Evolutionary conservation across 73 alveolate species (phyloP).

Genomic region (Uronychia setigera): DNA sequence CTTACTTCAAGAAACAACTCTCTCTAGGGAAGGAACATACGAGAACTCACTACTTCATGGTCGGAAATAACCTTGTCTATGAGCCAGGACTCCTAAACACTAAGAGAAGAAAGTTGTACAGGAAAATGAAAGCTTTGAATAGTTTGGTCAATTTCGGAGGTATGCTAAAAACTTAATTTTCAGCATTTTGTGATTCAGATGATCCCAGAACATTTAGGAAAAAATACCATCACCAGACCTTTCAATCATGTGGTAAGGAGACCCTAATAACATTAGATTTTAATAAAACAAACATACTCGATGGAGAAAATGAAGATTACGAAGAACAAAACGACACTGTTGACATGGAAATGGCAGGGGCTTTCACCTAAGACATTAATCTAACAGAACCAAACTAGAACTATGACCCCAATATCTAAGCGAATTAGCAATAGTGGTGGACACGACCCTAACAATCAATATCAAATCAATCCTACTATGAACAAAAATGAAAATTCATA

Average conservation of each 20-base stretch:
- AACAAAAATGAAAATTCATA: no score
- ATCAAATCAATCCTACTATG: neutral
- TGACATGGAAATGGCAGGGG: neutral
- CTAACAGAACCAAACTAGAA: neutral
- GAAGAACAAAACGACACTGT: neutral
- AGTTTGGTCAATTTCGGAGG: neutral
- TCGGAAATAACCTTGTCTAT: neutral
- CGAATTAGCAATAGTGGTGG: neutral
- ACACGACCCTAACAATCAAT: neutral
- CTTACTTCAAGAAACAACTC: neutral
- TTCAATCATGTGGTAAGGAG: neutral
- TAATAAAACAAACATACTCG: neutral
- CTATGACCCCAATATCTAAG: neutral
- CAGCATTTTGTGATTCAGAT: neutral
- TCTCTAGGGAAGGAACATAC: neutral
- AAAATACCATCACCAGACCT: neutral
- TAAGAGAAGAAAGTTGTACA: neutral
- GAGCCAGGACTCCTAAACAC: conserved; percentile 6
- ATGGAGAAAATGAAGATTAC: neutral
- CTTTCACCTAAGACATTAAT: neutral
- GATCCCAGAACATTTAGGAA: neutral
- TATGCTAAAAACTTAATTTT: neutral
- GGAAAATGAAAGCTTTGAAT: neutral
- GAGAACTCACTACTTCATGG: neutral
- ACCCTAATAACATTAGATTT: neutral